phyloP scores from a whole-genome alignment of 1,139 yeast genomes.

The Debaryomycetaceae sp. region DNA sequence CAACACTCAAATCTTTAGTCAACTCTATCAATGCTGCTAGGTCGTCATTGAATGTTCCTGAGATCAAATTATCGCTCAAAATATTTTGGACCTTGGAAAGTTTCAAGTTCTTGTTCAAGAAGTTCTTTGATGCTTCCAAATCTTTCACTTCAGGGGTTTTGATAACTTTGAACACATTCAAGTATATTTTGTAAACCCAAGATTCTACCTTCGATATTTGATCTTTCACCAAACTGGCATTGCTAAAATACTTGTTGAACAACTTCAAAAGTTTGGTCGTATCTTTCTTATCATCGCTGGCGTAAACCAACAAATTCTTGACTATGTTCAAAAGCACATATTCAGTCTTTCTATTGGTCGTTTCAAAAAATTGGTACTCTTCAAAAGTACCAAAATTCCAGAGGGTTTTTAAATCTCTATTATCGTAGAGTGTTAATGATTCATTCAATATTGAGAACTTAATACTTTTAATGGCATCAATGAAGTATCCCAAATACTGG shows the following conservation, averaged over 20 bases:
- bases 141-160: conserved; percentile 23
- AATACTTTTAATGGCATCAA: conserved; percentile 9
- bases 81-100: conserved; percentile 19
- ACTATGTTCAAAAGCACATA: conserved; percentile 22
- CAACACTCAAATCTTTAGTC: conserved; percentile 15
- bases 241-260: conserved; percentile 25
- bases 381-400: conserved; percentile 42
- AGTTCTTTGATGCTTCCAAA: conserved; percentile 25
- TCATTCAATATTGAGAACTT: conserved; percentile 8
- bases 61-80: conserved; percentile 12
- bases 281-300: conserved; percentile 11
- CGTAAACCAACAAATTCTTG: conserved; percentile 23
- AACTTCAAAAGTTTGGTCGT: conserved; percentile 15
- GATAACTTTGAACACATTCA: conserved; percentile 23
- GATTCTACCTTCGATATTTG: conserved; percentile 17
- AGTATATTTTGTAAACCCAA: conserved; percentile 23
- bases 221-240: conserved; percentile 9
- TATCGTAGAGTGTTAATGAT: conserved; percentile 21
- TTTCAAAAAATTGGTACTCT: conserved; percentile 1
- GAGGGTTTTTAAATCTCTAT: conserved; percentile 46
- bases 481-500: conserved; percentile 29
- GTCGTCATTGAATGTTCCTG: conserved; percentile 22
- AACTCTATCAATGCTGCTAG: conserved; percentile 24
- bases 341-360: conserved; percentile 3
- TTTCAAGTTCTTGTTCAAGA: conserved; percentile 29